Base-by-base conservation (phyloP, 2,329 filamentous ascomycete genomes). In the Neocatenulostroma microsporum region DNA sequence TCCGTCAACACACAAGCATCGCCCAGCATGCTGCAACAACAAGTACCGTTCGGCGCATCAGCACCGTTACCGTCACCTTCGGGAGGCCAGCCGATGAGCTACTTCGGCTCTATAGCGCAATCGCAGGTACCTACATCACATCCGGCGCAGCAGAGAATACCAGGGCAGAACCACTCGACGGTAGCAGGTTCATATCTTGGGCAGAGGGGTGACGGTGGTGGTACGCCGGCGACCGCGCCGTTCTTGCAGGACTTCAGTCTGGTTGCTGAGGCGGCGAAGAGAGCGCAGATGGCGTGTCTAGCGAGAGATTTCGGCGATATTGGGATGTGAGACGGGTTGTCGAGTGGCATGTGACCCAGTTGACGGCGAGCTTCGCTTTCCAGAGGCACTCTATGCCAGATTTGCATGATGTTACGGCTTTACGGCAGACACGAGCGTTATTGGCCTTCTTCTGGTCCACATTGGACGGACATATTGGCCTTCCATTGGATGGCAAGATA, bases 251-350 rank as follows among this genome's bases (percentile, higher is more conserved):
- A 94, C 61, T 84, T 89, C 55, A 89, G 76, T 41, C 74, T 95
- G 20, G 74, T 95, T 27, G 88, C 88, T 21, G 89, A 96, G 68
- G 89, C 89, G 2, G 89, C 87, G 28, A 94, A 94, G 64, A 73
- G 88, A 27, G 89, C 89, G 8, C 86, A 95, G 63, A 84, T 95
- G 71, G 85, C 85, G 27, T 79, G 87, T 54, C 69, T 95, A 58
- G 83, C 88, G 71, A 74, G 88, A 44, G 89, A 95, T 62, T 73
- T 96, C 56, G 86, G 85, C 54, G 76, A 78, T 46, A 73, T 83
- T 54, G 76, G 74, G 36, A 37, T 58, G 25, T 56, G 36, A 45
- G 17, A 15, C 23, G 18, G 30, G 18, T n/a, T n/a, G n/a, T n/a
- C n/a, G n/a, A n/a, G n/a, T n/a, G n/a, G n/a, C n/a, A n/a, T n/a